These are phyloP conservation scores for Parmelia sp. DNA, from an alignment of 495 filamentous ascomycete genomes.

Conservation along the genomic window DNA sequence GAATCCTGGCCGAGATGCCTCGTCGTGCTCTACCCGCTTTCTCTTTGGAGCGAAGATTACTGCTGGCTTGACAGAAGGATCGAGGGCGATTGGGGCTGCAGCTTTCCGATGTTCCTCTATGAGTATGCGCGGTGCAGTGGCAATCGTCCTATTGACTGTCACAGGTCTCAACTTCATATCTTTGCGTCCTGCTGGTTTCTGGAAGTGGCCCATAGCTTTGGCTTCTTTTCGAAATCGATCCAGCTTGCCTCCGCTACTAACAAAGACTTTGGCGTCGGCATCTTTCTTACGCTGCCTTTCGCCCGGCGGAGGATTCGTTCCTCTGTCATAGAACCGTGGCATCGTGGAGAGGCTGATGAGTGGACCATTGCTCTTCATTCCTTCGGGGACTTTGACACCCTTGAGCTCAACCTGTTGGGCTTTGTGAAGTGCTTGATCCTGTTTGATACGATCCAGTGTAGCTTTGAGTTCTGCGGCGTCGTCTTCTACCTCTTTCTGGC, in stretches of 20 bases:
- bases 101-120: conserved; percentile 41
- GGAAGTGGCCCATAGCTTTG: conserved; percentile 36
- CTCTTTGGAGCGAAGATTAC: conserved; percentile 16
- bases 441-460: conserved; percentile 44
- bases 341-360: conserved; percentile 27
- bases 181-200: conserved; percentile 22
- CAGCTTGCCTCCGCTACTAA: conserved; percentile 23
- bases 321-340: conserved; percentile 16
- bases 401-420: conserved; percentile 30
- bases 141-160: conserved; percentile 37
- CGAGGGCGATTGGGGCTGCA: conserved; percentile 12
- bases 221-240: conserved; percentile 30
- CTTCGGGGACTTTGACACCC: conserved; percentile 17
- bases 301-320: background rate
- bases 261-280: background rate
- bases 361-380: conserved; percentile 35
- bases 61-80: conserved; percentile 19
- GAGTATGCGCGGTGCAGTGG: conserved; percentile 37
- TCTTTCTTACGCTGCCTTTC: background rate
- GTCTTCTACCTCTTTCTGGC: conserved; percentile 41
- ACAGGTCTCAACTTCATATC: conserved; percentile 29
- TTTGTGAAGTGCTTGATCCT: conserved; percentile 42
- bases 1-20: background rate
- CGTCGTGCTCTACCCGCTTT: conserved; percentile 12
- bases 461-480: conserved; percentile 42